These are phyloP conservation scores for Elongisporangium undulatum DNA, from an alignment of 352 stramenopile genomes.

Conservation along the genomic window DNA sequence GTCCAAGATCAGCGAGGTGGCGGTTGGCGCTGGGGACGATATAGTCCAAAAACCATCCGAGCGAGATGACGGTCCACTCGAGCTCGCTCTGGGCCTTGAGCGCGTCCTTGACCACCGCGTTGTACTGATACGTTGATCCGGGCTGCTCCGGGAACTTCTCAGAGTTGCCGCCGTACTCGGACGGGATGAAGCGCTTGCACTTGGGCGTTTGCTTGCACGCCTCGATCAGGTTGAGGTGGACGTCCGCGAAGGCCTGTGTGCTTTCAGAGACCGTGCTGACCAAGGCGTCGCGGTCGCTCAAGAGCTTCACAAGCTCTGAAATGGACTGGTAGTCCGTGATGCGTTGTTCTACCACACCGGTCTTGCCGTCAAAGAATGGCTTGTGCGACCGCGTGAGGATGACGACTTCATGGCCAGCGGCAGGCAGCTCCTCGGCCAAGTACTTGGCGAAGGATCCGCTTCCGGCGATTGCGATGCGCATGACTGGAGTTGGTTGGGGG, in stretches of 20 bases:
- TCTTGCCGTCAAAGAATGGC: slow-evolving; percentile 10
- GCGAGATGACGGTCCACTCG: slow-evolving; percentile 28
- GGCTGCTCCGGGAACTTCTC: slow-evolving; percentile 18
- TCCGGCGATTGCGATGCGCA: slow-evolving; percentile 35
- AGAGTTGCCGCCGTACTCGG: slow-evolving; percentile 26
- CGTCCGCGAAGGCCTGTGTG: slow-evolving; percentile 5
- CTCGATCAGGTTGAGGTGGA: slow-evolving; percentile 22
- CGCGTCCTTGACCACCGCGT: slow-evolving; percentile 10
- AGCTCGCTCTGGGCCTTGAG: slow-evolving; percentile 21
- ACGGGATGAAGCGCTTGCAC: slow-evolving; percentile 44
- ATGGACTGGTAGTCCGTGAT: slow-evolving; percentile 22
- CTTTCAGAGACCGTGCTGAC: slow-evolving; percentile 20
- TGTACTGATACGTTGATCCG: slow-evolving; percentile 6
- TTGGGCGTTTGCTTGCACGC: slow-evolving; percentile 25
- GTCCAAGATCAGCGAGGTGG: slow-evolving; percentile 14
- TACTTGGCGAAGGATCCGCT: slow-evolving; percentile 28
- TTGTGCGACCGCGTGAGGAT: slow-evolving; percentile 21
- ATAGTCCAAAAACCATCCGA: slow-evolving; percentile 28
- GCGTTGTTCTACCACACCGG: slow-evolving; percentile 11
- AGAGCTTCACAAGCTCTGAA: slow-evolving; percentile 8
- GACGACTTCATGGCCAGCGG: slow-evolving; percentile 13
- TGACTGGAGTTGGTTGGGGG: slow-evolving; percentile 4
- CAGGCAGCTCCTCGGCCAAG: slow-evolving; percentile 18
- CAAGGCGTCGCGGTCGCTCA: slow-evolving; percentile 27
- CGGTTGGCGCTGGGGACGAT: slow-evolving; percentile 23